Evolutionary conservation across 2,329 filamentous ascomycete species (phyloP).

Genomic region (Talaromyces atroroseus): DNA sequence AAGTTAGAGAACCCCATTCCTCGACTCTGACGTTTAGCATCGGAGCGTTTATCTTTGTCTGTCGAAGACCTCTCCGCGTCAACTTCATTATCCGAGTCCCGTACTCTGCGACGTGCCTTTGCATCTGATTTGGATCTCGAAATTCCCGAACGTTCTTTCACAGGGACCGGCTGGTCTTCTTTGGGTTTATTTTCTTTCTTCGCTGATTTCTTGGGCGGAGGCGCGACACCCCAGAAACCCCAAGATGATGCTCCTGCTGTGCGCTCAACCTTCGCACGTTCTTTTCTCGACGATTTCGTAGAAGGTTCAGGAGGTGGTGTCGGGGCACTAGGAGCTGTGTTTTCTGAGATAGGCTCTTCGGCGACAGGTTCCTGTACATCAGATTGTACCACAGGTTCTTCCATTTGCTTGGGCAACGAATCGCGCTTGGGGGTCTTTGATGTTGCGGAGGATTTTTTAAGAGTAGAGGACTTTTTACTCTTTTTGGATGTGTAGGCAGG

Average conservation of each 20-base stretch:
- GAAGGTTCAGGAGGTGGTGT: constrained; percentile 51
- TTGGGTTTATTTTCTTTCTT: constrained; percentile 46
- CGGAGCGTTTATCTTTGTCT: constrained; percentile 58
- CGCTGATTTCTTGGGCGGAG: constrained; percentile 41
- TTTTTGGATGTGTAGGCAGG: constrained; percentile 38
- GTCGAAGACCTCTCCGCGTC: constrained; percentile 52
- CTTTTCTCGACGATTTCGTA: constrained; percentile 61
- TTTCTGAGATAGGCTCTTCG: constrained; percentile 19
- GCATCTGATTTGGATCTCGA: constrained; percentile 54
- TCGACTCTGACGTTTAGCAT: constrained; percentile 52
- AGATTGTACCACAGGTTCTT: constrained; percentile 13
- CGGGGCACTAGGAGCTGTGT: constrained; percentile 26
- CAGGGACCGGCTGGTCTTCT: constrained; percentile 31
- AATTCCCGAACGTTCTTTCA: constrained; percentile 41
- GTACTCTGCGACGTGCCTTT: constrained; percentile 53
- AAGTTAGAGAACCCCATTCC: constrained; percentile 55
- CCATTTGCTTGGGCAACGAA: constrained; percentile 18
- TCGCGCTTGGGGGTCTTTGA: constrained; percentile 17
- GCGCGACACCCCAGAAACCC: constrained; percentile 65
- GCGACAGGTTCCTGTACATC: constrained; percentile 16
- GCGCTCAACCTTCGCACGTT: constrained; percentile 70
- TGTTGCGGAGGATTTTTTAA: constrained; percentile 19
- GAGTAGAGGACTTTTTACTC: constrained; percentile 22
- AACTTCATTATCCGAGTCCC: constrained; percentile 54
- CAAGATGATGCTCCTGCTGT: constrained; percentile 62